phyloP scores from a whole-genome alignment of 2,329 filamentous ascomycete species.

The Botryotinia calthae region DNA sequence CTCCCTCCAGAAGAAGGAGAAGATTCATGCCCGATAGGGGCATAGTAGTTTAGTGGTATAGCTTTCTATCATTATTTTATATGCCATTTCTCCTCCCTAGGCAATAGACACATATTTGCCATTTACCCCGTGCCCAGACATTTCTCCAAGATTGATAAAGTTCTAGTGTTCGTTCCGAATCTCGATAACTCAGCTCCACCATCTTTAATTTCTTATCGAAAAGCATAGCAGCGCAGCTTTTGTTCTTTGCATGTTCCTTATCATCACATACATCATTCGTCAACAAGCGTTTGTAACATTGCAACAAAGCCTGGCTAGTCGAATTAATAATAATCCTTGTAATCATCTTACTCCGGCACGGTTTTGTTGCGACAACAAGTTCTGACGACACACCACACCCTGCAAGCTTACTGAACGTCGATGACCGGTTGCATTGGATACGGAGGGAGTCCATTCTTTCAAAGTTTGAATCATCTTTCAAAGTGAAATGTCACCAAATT shows the following conservation, averaged over 20 bases:
- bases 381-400: neutral
- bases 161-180: neutral
- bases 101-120: neutral
- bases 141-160: neutral
- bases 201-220: conserved; percentile 7
- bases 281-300: neutral
- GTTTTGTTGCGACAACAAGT: conserved; percentile 1
- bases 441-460: neutral
- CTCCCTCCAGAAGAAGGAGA: no score
- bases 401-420: conserved; percentile 8
- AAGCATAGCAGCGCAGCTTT: neutral
- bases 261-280: neutral
- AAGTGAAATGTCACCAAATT: conserved; percentile 36
- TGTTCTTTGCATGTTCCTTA: neutral
- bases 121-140: neutral
- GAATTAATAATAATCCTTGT: neutral
- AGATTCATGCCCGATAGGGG: no score
- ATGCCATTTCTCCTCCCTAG: no score
- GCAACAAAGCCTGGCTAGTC: neutral
- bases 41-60: no score
- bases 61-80: no score
- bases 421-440: neutral
- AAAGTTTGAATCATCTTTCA: neutral
- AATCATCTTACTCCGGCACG: neutral
- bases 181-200: neutral